phyloP scores from a whole-genome alignment of 106 monocot genomes.

The Dendrobium catenatum region DNA sequence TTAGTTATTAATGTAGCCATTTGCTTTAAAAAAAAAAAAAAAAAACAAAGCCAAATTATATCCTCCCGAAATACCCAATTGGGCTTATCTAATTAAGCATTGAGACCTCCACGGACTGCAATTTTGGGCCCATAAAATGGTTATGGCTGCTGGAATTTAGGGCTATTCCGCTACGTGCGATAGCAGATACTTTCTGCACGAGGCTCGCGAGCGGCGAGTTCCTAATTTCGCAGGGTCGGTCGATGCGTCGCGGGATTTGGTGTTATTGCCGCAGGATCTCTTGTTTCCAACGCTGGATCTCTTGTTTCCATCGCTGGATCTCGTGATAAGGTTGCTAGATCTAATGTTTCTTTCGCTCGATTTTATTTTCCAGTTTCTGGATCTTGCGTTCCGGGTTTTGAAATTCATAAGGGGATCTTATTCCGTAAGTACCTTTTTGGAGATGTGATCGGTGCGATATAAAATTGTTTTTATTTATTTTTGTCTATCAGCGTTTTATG shows the following conservation, averaged over 20 bases:
- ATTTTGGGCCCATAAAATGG: too few species aligned
- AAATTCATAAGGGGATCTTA: background rate
- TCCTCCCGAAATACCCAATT: too few species aligned
- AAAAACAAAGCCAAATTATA: too few species aligned
- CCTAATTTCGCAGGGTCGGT: background rate
- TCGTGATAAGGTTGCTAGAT: background rate
- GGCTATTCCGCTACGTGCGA: background rate
- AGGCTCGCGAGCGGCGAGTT: background rate
- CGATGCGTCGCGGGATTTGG: background rate
- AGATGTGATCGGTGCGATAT: background rate
- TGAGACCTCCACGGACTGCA: too few species aligned
- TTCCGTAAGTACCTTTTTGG: background rate
- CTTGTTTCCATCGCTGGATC: background rate
- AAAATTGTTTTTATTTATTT: background rate
- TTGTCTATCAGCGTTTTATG: background rate
- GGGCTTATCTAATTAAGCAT: too few species aligned
- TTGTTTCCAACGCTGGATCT: background rate
- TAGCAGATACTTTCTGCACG: background rate
- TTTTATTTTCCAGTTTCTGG: background rate
- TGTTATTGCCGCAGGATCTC: background rate
- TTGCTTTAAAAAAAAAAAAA: too few species aligned
- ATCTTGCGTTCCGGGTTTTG: background rate
- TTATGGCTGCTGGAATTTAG: background rate
- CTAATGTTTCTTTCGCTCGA: background rate
- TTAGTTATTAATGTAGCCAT: too few species aligned